A percentile compares a stretch with the other conserved stretches of the same genome.
Evolutionary conservation across 2,329 filamentous ascomycete species (phyloP).

Genomic region (Beauveria scarabaeidicola): DNA sequence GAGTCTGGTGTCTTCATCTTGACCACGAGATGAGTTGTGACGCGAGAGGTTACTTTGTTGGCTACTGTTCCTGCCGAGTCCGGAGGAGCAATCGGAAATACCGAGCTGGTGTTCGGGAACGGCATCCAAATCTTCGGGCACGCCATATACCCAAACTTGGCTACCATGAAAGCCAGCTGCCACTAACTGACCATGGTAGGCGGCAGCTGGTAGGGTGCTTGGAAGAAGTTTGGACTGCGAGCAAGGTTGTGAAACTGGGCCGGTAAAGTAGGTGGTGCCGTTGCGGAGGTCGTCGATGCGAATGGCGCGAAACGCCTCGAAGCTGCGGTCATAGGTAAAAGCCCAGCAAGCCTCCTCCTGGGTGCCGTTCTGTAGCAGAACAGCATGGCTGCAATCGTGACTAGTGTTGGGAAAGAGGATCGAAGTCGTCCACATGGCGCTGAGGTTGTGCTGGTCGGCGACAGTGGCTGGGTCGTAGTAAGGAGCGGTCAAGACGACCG

Average conservation of each 20-base stretch:
- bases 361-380: constrained; percentile 53
- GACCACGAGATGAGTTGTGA: constrained; percentile 23
- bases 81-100: constrained; percentile 15
- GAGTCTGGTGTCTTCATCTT: constrained; percentile 30
- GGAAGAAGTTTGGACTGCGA: constrained; percentile 55
- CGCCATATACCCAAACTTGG: constrained; percentile 70
- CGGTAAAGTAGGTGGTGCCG: constrained; percentile 72
- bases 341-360: constrained; percentile 64
- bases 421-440: constrained; percentile 75
- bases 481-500: constrained; percentile 69
- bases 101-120: constrained; percentile 35
- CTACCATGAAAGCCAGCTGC: constrained; percentile 64
- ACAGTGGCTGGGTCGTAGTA: constrained; percentile 67
- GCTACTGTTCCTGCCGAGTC: constrained; percentile 24
- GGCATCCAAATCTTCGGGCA: constrained; percentile 64
- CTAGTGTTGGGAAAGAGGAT: constrained; percentile 79
- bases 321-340: constrained; percentile 67
- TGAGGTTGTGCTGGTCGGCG: constrained; percentile 58
- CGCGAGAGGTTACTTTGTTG: constrained; percentile 21
- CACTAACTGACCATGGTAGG: constrained; percentile 61
- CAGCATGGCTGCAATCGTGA: constrained; percentile 68
- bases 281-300: constrained; percentile 66
- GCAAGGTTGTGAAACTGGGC: constrained; percentile 47
- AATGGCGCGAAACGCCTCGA: constrained; percentile 71
- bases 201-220: constrained; percentile 60